phyloP scores from a whole-genome alignment of 352 stramenopile genomes.

The Pythium monospermum region DNA sequence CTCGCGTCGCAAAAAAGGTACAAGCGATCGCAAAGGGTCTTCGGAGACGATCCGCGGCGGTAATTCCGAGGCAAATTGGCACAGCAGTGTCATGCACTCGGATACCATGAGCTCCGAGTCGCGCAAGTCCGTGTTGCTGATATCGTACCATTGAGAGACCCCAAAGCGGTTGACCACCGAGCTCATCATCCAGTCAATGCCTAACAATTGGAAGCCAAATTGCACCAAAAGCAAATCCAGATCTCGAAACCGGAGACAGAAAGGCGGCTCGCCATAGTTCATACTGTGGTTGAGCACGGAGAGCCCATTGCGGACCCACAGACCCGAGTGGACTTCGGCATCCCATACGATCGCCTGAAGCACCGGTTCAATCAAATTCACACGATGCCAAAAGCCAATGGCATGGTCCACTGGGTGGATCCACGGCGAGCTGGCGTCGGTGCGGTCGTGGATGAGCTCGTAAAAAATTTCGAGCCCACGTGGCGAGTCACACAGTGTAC shows the following conservation, averaged over 20 bases:
- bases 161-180: slow-evolving; percentile 73
- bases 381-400: slow-evolving; percentile 78
- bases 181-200: slow-evolving; percentile 72
- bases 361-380: slow-evolving; percentile 72
- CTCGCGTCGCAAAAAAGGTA: slow-evolving; percentile 66
- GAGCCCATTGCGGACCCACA: slow-evolving; percentile 84
- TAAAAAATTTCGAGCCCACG: slow-evolving; percentile 57
- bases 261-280: slow-evolving; percentile 87
- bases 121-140: slow-evolving; percentile 33
- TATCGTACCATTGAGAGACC: slow-evolving; percentile 51
- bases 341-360: slow-evolving; percentile 85
- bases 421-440: slow-evolving; percentile 43
- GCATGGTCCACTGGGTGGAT: slow-evolving; percentile 48
- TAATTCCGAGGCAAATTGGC: slow-evolving; percentile 72
- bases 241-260: slow-evolving; percentile 79
- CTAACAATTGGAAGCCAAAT: slow-evolving; percentile 68
- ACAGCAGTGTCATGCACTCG: slow-evolving; percentile 72
- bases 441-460: slow-evolving; percentile 32
- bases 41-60: slow-evolving; percentile 47
- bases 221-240: slow-evolving; percentile 77
- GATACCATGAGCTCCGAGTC: slow-evolving; percentile 73
- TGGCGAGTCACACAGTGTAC: slow-evolving; percentile 54
- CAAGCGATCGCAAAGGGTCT: slow-evolving; percentile 50
- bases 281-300: slow-evolving; percentile 86
- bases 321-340: slow-evolving; percentile 72